These are phyloP conservation scores for Salix dunnii DNA, from an alignment of 345 rosid species.

Conservation along the genomic window DNA sequence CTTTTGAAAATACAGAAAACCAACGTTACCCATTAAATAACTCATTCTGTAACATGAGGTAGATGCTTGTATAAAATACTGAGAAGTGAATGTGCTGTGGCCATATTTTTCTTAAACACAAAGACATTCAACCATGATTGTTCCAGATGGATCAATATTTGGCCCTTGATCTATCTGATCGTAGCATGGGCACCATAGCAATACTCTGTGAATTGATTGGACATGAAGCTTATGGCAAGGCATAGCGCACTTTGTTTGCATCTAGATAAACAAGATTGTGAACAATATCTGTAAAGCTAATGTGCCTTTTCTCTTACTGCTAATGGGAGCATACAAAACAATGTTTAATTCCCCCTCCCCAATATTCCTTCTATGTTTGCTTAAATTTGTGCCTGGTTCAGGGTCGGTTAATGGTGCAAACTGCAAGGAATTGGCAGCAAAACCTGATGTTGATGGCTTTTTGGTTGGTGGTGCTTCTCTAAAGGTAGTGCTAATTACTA, in stretches of 20 bases:
- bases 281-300: neutral
- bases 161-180: neutral
- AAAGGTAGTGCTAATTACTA: slow-evolving; percentile 40
- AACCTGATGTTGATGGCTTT: slow-evolving; percentile 82
- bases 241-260: neutral
- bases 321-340: neutral
- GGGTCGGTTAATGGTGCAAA: slow-evolving; percentile 82
- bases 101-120: neutral
- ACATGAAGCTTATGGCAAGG: neutral
- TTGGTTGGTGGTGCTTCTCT: slow-evolving; percentile 91
- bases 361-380: neutral
- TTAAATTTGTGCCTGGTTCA: slow-evolving; percentile 16
- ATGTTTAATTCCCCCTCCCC: neutral
- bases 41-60: neutral
- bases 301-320: neutral
- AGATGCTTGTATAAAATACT: neutral
- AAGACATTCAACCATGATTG: neutral
- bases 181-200: neutral
- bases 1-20: neutral
- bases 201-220: neutral
- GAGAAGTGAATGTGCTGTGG: neutral
- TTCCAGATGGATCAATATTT: neutral
- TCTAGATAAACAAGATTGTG: neutral
- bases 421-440: slow-evolving; percentile 74
- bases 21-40: neutral